Evolutionary conservation across 345 rosid species (phyloP), one percentile per base, ranked within the genome.

Genomic region (Ceriops tagal): DNA sequence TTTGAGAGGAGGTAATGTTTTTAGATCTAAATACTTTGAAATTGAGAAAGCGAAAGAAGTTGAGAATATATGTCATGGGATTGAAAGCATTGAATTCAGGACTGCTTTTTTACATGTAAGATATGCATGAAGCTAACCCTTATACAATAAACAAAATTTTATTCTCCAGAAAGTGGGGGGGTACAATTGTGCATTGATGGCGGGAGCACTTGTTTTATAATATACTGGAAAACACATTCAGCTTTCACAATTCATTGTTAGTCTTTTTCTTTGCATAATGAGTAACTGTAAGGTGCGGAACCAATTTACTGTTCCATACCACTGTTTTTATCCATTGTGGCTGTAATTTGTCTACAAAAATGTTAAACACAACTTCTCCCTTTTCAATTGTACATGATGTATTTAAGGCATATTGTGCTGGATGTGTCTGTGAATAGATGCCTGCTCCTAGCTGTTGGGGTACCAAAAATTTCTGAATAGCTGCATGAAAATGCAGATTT

Each of bases 1-100:
- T 80, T 88, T 95, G 27, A 88, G 86, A 83, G 99, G 98, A 89
- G 99, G 99, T 92, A 82, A 81, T 51, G 63, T 53, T 60, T 60
- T 9, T 4, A 28, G 24, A 28, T 2, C 58, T 26, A 13, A n/a
- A 43, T 59, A 65, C 16, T 58, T 65, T 34, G 30, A 7, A 55
- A n/a, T 22, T 56, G 51, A 66, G 19, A 32, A 49, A 20, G 53
- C 46, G 3, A 13, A 8, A 27, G 10, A 39, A 2, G 28, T 58
- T 43, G 24, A 51, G 57, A n/a, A 11, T 22, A 47, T 47, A 15
- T 65, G 16, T 28, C 28, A 21, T 56, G 3, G 18, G 15, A 24
- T 56, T 26, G 28, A 24, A 56, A 11, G 28, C 26, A 56, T 9
- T 10, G 59, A 56, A 10, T 56, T 21, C 30, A 56, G 28, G 59